Percentiles rank a stretch among this genome's conserved stretches.
These are phyloP conservation scores for Mangifera indica DNA, from an alignment of 345 rosid genomes.

Conservation along the genomic window DNA sequence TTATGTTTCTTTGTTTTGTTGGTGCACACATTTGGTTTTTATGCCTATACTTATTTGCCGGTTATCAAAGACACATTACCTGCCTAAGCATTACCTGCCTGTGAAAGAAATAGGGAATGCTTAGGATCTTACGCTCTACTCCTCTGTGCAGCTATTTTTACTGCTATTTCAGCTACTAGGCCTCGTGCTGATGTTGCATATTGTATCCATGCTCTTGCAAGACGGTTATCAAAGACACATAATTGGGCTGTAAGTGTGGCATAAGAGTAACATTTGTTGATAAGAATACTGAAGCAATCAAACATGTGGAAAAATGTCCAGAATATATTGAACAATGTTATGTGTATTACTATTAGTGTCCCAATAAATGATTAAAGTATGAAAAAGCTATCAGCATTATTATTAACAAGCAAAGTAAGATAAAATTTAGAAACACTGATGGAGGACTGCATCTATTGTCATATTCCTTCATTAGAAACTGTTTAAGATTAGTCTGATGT, in stretches of 20 bases:
- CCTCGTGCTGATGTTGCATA: conserved; percentile 99
- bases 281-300: not conserved
- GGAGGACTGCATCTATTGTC: not conserved
- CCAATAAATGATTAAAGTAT: not conserved
- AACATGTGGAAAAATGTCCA: not conserved
- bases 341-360: not conserved
- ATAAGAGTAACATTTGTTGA: not conserved
- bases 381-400: not conserved
- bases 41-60: not conserved
- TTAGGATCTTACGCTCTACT: conserved; percentile 7
- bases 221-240: conserved; percentile 81
- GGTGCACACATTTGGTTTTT: not conserved
- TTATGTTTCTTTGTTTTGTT: not conserved
- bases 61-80: too few relatives aligned
- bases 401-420: not conserved
- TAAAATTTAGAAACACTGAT: not conserved
- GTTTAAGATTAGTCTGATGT: not conserved
- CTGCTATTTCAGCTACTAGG: conserved; percentile 91
- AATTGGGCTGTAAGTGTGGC: conserved; percentile 87
- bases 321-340: not conserved
- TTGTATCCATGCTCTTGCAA: conserved; percentile 89
- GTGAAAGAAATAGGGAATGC: not conserved
- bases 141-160: conserved; percentile 72
- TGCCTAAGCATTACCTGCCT: too few relatives aligned
- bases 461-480: not conserved